Conservation (phyloP, 495 filamentous ascomycete genomes). For the Penicillium pancosmium region DNA sequence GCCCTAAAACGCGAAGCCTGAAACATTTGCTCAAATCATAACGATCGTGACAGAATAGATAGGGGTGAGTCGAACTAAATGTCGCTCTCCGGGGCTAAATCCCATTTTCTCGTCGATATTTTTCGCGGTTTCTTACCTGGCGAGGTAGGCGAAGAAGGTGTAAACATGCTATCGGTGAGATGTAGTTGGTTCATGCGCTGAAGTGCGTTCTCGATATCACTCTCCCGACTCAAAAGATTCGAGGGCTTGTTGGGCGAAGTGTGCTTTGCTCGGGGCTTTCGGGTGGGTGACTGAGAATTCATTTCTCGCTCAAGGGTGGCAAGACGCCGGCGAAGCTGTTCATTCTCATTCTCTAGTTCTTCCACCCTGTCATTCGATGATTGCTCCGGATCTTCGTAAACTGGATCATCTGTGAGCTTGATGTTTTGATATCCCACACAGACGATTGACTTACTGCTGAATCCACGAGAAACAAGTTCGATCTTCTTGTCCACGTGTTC, state of each 20-base stretch:
- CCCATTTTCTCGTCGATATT: conserved; percentile 58
- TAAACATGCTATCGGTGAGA: conserved; percentile 45
- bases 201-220: conserved; percentile 48
- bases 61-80: conserved; percentile 24
- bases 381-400: conserved; percentile 51
- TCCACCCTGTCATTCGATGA: conserved; percentile 36
- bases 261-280: conserved; percentile 39
- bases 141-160: conserved; percentile 26
- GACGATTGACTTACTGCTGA: conserved; percentile 50
- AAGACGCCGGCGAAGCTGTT: conserved; percentile 47
- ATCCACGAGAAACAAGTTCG: conserved; percentile 75
- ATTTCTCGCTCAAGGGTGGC: conserved; percentile 52
- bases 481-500: conserved; percentile 90
- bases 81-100: conserved; percentile 58
- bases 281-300: conserved; percentile 48
- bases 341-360: conserved; percentile 53
- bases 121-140: conserved; percentile 53
- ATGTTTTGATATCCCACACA: background rate
- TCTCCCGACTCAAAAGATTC: conserved; percentile 40
- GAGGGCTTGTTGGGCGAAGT: conserved; percentile 27
- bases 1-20: conserved; percentile 5
- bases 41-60: conserved; percentile 20
- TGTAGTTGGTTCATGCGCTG: conserved; percentile 48
- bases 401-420: conserved; percentile 29
- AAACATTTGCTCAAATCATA: conserved; percentile 19